These are phyloP conservation scores for Solanum aculeatissimum DNA, from an alignment of 305 asterid species.

Conservation along the genomic window DNA sequence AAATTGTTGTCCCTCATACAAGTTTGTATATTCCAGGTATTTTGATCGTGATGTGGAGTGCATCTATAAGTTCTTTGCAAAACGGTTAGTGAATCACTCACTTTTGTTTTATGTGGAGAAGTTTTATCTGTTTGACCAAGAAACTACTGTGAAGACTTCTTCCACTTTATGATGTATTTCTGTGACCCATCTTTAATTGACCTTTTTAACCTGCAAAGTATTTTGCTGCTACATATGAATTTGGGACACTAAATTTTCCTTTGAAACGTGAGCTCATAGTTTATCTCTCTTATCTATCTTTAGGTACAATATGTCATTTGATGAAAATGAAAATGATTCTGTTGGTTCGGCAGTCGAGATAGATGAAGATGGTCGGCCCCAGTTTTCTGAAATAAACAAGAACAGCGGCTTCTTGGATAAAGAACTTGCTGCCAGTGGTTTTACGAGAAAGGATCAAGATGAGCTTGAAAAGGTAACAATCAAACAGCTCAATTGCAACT, in stretches of 20 bases:
- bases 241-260: not conserved
- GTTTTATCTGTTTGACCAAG: not conserved
- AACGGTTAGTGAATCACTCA: slow-evolving; percentile 42
- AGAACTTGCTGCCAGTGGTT: slow-evolving; percentile 96
- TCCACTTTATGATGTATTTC: not conserved
- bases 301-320: slow-evolving; percentile 57
- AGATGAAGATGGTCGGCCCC: slow-evolving; percentile 52
- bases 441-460: slow-evolving; percentile 69
- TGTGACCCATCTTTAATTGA: not conserved
- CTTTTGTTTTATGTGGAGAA: not conserved
- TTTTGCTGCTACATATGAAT: not conserved
- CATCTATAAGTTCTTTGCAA: slow-evolving; percentile 79
- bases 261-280: not conserved
- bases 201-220: not conserved
- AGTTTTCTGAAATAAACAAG: slow-evolving; percentile 52
- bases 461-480: slow-evolving; percentile 68
- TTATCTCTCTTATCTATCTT: not conserved
- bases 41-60: slow-evolving; percentile 88
- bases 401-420: slow-evolving; percentile 69
- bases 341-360: slow-evolving; percentile 38
- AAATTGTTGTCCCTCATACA: not conserved
- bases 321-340: slow-evolving; percentile 36
- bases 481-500: not conserved
- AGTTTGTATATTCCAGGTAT: slow-evolving; percentile 39
- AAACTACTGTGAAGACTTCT: not conserved